Evolutionary conservation across 1,139 yeast genomes (phyloP), one percentile per base, ranked within the genome.

Genomic region (Torulaspora pretoriensis): DNA sequence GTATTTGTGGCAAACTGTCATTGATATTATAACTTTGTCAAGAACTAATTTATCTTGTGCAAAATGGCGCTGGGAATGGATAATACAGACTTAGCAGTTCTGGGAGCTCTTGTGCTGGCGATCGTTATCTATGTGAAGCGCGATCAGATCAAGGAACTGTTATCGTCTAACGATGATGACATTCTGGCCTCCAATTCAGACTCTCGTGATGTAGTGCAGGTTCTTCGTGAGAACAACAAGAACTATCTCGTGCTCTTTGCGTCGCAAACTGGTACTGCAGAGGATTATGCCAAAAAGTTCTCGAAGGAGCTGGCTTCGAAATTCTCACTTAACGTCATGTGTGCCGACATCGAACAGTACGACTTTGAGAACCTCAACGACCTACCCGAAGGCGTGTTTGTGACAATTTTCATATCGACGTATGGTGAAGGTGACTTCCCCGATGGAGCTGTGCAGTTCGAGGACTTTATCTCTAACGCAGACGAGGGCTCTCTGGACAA

Each of bases 381-480:
- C 46, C 72, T 84, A 49, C 75, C 75, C 24, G 68, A 70, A 14
- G 77, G 77, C 49, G 47, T 54, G 14, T 67, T 77, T 40, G 78
- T 82, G 13, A 79, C 86, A 40, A 82, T 90, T 62, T 75, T 92
- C 59, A 71, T 88, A 70, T 95, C 97, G 32, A 89, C 97, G 8
- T 92, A 92, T 60, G 98, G 98, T 57, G 98, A 92, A 70, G 98
- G 98, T 61, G 98, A 92, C 64, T 96, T 96, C 54, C 92, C 98
- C 19, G 98, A 92, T 65, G 86, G 86, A 57, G 94, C 97, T 12
- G 78, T 79, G 38, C 82, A 81, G 41, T 88, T 92, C 64, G 74
- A 70, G 50, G 80, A 79, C 43, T 81, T 71, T 63, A 69, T 83
- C 56, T 76, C 75, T 16, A 60, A 60, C 25, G 61, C 65, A n/a